Conservation (phyloP, 1,284 basidiomycete genomes). For the Erythrobasidium hasegawianum region DNA sequence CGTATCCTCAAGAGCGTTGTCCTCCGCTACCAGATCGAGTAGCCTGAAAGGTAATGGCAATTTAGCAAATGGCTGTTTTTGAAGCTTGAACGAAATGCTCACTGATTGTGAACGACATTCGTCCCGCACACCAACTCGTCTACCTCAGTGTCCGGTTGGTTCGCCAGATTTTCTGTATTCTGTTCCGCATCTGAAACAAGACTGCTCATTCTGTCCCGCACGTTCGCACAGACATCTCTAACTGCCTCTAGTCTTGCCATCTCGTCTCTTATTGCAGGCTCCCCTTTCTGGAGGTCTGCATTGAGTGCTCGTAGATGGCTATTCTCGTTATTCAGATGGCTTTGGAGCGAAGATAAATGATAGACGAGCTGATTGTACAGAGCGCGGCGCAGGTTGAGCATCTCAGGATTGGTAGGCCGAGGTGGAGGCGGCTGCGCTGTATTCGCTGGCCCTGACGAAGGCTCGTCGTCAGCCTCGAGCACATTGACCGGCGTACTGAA, state of each 20-base stretch:
- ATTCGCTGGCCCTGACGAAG: constrained; percentile 39
- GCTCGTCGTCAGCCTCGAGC: constrained; percentile 41
- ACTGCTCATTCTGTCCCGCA: constrained; percentile 62
- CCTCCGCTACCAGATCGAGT: constrained; percentile 93
- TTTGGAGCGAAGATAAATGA: constrained; percentile 64
- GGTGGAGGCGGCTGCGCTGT: constrained; percentile 55
- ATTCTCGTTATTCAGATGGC: constrained; percentile 64
- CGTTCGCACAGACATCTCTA: constrained; percentile 79
- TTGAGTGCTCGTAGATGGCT: constrained; percentile 74
- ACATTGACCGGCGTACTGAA: constrained; percentile 36
- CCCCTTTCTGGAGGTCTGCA: constrained; percentile 77
- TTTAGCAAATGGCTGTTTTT: no score
- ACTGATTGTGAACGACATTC: constrained; percentile 96
- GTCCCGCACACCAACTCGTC: constrained; percentile 92
- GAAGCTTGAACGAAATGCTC: constrained; percentile 49
- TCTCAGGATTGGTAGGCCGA: constrained; percentile 68
- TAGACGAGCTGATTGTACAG: constrained; percentile 70
- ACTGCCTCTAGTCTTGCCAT: constrained; percentile 92
- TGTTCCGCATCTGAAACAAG: constrained; percentile 64
- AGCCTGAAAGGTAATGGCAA: no score
- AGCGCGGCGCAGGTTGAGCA: constrained; percentile 75
- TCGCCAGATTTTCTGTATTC: constrained; percentile 64
- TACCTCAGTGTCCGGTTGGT: constrained; percentile 73
- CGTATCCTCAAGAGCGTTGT: constrained; percentile 96
- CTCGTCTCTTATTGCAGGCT: constrained; percentile 91